Percentiles rank a stretch among this genome's conserved stretches.
phyloP scores from a whole-genome alignment of 1,139 yeast genomes.

The Pichia sp. region DNA sequence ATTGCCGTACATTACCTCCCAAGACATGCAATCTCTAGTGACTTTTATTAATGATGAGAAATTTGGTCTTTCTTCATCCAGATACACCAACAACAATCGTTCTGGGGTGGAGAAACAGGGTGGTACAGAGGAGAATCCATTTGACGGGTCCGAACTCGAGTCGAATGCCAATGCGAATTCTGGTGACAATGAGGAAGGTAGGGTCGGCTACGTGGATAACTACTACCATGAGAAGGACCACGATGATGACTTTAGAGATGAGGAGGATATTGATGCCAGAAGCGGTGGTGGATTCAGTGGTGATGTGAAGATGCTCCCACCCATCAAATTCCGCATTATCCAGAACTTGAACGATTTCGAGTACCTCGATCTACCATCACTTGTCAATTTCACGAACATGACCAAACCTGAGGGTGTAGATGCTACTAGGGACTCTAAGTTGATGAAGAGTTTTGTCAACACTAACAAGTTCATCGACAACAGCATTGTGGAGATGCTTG shows the following conservation, averaged over 20 bases:
- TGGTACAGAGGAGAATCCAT: constrained; percentile 20
- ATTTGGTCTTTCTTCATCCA: constrained; percentile 21
- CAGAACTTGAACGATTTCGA: constrained; percentile 48
- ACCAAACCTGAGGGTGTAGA: constrained; percentile 20
- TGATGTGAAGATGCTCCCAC: constrained; percentile 27
- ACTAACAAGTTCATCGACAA: constrained; percentile 25
- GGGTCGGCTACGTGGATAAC: not conserved
- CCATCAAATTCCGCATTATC: constrained; percentile 51
- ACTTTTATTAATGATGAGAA: constrained; percentile 48
- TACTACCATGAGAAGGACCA: not conserved
- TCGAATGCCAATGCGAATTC: constrained; percentile 1
- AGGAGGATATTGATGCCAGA: not conserved
- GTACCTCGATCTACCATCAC: constrained; percentile 22
- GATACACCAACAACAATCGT: constrained; percentile 3
- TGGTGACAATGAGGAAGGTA: not conserved
- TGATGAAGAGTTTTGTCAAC: constrained; percentile 17
- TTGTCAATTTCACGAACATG: constrained; percentile 18
- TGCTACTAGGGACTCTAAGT: constrained; percentile 10
- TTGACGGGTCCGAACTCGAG: constrained; percentile 28
- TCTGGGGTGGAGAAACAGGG: constrained; percentile 7
- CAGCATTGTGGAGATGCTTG: constrained; percentile 23
- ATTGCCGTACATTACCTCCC: constrained; percentile 49
- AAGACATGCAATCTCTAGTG: constrained; percentile 54
- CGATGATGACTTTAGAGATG: constrained; percentile 4
- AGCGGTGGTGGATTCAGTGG: constrained; percentile 2